These are phyloP conservation scores for Cerioporus squamosus DNA, from an alignment of 1,284 basidiomycete genomes.

Conservation along the genomic window DNA sequence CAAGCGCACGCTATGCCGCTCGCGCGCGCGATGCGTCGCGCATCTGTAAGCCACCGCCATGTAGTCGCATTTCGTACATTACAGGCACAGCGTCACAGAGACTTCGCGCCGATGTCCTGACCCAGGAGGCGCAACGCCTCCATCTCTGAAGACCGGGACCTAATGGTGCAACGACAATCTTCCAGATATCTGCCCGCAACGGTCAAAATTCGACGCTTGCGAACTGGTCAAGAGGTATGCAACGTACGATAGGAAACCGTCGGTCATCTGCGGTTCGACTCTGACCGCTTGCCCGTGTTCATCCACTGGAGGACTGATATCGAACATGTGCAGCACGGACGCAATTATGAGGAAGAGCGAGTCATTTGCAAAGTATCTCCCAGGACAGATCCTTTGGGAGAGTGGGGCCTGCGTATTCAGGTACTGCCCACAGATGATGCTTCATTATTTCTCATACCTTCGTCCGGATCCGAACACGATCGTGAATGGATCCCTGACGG, in stretches of 20 bases:
- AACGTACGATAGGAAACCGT: constrained; percentile 2
- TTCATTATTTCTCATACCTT: not conserved
- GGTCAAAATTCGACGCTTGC: not conserved
- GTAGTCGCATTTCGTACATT: too few relatives aligned
- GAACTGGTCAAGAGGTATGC: not conserved
- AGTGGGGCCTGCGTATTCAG: not conserved
- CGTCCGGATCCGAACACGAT: constrained; percentile 25
- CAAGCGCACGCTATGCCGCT: too few relatives aligned
- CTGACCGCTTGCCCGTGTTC: not conserved
- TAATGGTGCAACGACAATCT: not conserved
- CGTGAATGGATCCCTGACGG: constrained; percentile 3
- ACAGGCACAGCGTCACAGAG: too few relatives aligned
- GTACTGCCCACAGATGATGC: not conserved
- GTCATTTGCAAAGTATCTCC: constrained; percentile 12
- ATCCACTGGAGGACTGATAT: constrained; percentile 10
- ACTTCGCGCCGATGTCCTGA: too few relatives aligned
- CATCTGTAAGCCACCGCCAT: too few relatives aligned
- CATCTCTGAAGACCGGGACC: not conserved
- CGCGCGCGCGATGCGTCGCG: too few relatives aligned
- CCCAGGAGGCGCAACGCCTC: too few relatives aligned
- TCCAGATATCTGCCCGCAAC: not conserved
- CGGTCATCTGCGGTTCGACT: not conserved
- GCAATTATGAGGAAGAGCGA: constrained; percentile 23
- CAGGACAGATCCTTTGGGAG: not conserved
- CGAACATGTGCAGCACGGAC: constrained; percentile 16